Evolutionary conservation across 208 protist species (phyloP).

Genomic region (Trypanosoma melophagium): DNA sequence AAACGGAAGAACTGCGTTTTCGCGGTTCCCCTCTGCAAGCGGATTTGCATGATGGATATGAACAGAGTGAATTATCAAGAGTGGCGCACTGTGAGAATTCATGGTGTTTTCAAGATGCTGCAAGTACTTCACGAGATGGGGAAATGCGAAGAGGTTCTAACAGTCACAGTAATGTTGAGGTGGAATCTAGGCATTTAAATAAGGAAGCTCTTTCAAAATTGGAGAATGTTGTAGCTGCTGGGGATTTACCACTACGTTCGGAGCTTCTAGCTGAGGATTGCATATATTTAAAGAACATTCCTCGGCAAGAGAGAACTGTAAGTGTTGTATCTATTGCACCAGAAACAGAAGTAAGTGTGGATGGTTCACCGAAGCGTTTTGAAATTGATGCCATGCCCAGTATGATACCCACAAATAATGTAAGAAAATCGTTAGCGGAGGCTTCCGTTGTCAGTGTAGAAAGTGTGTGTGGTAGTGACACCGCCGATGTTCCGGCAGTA

Average conservation of each 20-base stretch:
- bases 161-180: background rate
- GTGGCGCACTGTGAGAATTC: too few relatives aligned
- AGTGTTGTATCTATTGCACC: constrained; percentile 7
- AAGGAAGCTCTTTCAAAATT: constrained; percentile 2
- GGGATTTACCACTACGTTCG: constrained; percentile 11
- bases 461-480: constrained; percentile 19
- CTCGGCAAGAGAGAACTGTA: background rate
- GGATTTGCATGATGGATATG: too few relatives aligned
- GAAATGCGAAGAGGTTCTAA: too few relatives aligned
- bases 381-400: background rate
- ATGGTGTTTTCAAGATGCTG: too few relatives aligned
- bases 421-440: background rate
- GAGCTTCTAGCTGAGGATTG: constrained; percentile 8
- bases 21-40: too few relatives aligned
- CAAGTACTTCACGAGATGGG: background rate
- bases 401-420: background rate
- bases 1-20: too few relatives aligned
- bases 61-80: too few relatives aligned
- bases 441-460: constrained; percentile 19
- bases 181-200: constrained; percentile 3
- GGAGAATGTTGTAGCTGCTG: constrained; percentile 13
- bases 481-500: background rate
- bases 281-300: background rate
- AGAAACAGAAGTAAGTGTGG: background rate
- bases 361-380: background rate